A percentile compares a stretch with the other conserved stretches of the same genome.
Conservation (phyloP, 768 basidiomycete genomes). For the Lentinula sp. region DNA sequence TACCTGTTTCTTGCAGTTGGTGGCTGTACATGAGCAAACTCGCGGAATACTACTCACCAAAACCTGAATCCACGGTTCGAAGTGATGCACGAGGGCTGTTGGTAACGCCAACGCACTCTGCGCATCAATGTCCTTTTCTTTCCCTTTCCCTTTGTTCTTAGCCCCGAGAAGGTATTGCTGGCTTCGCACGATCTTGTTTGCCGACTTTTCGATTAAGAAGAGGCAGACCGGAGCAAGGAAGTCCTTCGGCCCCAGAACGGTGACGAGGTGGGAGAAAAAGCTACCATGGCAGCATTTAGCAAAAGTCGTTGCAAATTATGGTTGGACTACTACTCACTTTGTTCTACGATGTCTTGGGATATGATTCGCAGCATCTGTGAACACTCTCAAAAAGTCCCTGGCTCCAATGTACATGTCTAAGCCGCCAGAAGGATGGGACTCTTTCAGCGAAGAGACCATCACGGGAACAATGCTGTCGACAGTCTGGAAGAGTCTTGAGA, state of each 20-base stretch:
- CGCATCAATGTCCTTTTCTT: conserved; percentile 43
- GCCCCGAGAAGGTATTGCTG: not conserved
- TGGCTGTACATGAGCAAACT: not conserved
- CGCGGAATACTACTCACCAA: conserved; percentile 30
- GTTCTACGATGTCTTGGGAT: conserved; percentile 91
- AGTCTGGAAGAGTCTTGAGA: conserved; percentile 44
- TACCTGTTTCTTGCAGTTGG: conserved; percentile 31
- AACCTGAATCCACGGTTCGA: conserved; percentile 40
- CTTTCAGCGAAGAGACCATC: conserved; percentile 75
- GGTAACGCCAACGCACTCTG: conserved; percentile 59
- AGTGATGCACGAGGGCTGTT: conserved; percentile 56
- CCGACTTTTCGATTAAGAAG: conserved; percentile 76
- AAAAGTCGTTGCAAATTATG: not conserved
- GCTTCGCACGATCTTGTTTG: conserved; percentile 62
- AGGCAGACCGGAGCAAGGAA: conserved; percentile 82
- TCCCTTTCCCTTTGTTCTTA: not conserved
- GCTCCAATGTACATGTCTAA: conserved; percentile 65
- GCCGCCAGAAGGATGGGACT: conserved; percentile 37
- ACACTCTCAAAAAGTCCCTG: conserved; percentile 80
- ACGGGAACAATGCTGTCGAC: conserved; percentile 92
- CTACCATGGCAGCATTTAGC: conserved; percentile 29
- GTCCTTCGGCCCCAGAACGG: conserved; percentile 71
- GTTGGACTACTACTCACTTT: conserved; percentile 44
- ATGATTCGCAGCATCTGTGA: conserved; percentile 89
- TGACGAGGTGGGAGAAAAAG: conserved; percentile 85